Evolutionary conservation across 495 filamentous ascomycete genomes (phyloP).

Genomic region (Mytilinidion resinicola): DNA sequence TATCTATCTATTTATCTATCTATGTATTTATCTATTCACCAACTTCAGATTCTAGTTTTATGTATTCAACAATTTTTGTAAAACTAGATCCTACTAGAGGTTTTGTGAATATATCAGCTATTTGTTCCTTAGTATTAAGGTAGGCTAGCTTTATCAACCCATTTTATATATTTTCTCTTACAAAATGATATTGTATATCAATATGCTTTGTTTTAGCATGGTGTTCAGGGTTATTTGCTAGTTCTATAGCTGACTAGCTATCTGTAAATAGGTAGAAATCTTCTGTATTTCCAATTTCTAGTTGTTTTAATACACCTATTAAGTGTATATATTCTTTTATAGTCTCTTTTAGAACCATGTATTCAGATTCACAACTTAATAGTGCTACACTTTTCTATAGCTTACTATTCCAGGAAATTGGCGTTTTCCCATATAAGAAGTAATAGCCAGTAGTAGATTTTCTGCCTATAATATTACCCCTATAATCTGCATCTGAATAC

Average conservation of each 20-base stretch:
- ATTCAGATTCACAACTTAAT: not conserved
- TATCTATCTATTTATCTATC: too few species aligned
- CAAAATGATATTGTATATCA: not conserved
- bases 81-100: too few species aligned
- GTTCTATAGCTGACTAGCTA: not conserved
- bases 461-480: not conserved
- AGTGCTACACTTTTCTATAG: too few species aligned
- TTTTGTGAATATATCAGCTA: too few species aligned
- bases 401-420: too few species aligned
- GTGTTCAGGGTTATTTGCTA: not conserved
- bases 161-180: not conserved
- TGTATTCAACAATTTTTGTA: too few species aligned
- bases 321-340: constrained; percentile 25
- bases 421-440: too few species aligned
- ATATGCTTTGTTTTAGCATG: not conserved
- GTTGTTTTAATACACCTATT: constrained; percentile 4
- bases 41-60: too few species aligned
- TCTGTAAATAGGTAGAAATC: constrained; percentile 1
- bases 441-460: not conserved
- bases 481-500: not conserved
- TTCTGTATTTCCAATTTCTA: not conserved
- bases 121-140: too few species aligned
- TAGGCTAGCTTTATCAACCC: too few species aligned
- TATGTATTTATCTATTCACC: too few species aligned
- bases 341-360: constrained; percentile 23